A percentile compares a stretch with the other conserved stretches of the same genome.
Evolutionary conservation across 495 filamentous ascomycete genomes (phyloP).

Genomic region (Haplographium delicatum): DNA sequence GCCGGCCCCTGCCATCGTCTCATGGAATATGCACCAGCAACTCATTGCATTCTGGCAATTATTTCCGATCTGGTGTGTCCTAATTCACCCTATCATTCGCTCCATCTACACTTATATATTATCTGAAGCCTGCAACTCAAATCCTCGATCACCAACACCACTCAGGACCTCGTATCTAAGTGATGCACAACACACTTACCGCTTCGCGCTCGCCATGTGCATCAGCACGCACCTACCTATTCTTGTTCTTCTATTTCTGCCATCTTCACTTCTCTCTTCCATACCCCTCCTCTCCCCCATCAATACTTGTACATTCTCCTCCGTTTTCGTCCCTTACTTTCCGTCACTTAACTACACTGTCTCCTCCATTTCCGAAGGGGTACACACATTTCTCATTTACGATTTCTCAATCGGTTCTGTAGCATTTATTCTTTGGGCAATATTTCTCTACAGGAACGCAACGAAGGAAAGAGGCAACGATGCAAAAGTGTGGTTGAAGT

Average conservation of each 20-base stretch:
- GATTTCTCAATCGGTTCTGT: conserved; percentile 50
- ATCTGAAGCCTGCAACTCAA: conserved; percentile 14
- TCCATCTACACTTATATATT: background rate
- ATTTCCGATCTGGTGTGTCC: conserved; percentile 47
- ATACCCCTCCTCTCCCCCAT: conserved; percentile 40
- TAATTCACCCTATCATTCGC: conserved; percentile 21
- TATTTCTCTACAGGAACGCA: conserved; percentile 39
- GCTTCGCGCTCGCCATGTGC: conserved; percentile 44
- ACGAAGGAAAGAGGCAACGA: conserved; percentile 23
- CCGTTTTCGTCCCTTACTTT: conserved; percentile 27
- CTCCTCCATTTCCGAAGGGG: conserved; percentile 40
- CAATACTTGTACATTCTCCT: conserved; percentile 36
- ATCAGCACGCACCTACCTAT: conserved; percentile 38
- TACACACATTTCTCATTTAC: conserved; percentile 51
- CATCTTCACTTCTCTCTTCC: conserved; percentile 35
- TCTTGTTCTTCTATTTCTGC: conserved; percentile 39
- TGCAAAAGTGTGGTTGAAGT: conserved; percentile 20
- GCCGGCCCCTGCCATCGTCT: conserved; percentile 40
- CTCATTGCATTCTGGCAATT: conserved; percentile 56
- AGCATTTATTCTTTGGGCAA: conserved; percentile 50
- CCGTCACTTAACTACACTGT: conserved; percentile 30
- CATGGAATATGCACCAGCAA: conserved; percentile 46
- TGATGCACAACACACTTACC: conserved; percentile 47
- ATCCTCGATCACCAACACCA: conserved; percentile 14
- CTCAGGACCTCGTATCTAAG: conserved; percentile 29